Percentiles rank a stretch among this genome's conserved stretches.
These are phyloP conservation scores for Boletus pseudopeckii DNA, from an alignment of 768 basidiomycete genomes.

Conservation along the genomic window DNA sequence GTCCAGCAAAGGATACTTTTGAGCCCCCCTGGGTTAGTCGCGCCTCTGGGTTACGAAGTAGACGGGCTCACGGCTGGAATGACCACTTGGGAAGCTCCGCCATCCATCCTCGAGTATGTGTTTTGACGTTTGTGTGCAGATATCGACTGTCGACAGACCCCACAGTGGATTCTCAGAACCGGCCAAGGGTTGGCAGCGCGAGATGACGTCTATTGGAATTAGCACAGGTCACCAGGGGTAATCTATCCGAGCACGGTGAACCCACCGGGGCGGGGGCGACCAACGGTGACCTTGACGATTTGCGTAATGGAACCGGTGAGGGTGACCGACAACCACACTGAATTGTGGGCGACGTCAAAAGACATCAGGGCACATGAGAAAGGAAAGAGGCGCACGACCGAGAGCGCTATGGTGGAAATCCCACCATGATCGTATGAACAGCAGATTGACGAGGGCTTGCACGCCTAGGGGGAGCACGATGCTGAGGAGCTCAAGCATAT, in stretches of 20 bases:
- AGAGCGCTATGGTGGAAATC: slow-evolving; percentile 72
- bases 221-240: neutral
- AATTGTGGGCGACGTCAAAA: neutral
- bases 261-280: slow-evolving; percentile 81
- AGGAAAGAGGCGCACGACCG: slow-evolving; percentile 19
- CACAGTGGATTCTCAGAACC: slow-evolving; percentile 66
- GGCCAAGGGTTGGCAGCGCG: slow-evolving; percentile 56
- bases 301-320: slow-evolving; percentile 80
- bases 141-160: slow-evolving; percentile 63
- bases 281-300: slow-evolving; percentile 78
- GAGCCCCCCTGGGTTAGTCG: neutral
- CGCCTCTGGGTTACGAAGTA: neutral
- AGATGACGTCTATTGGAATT: slow-evolving; percentile 21
- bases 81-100: slow-evolving; percentile 89
- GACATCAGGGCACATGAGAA: no score
- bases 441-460: slow-evolving; percentile 62
- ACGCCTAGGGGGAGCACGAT: slow-evolving; percentile 58
- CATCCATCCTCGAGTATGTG: slow-evolving; percentile 73
- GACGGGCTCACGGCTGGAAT: slow-evolving; percentile 67
- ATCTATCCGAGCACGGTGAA: neutral
- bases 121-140: slow-evolving; percentile 72
- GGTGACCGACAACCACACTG: slow-evolving; percentile 68
- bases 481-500: slow-evolving; percentile 43
- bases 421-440: slow-evolving; percentile 82
- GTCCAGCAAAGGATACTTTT: slow-evolving; percentile 84